Evolutionary conservation across 2,329 filamentous ascomycete genomes (phyloP), one percentile per base, ranked within the genome.

Genomic region (Fusarium sp.): DNA sequence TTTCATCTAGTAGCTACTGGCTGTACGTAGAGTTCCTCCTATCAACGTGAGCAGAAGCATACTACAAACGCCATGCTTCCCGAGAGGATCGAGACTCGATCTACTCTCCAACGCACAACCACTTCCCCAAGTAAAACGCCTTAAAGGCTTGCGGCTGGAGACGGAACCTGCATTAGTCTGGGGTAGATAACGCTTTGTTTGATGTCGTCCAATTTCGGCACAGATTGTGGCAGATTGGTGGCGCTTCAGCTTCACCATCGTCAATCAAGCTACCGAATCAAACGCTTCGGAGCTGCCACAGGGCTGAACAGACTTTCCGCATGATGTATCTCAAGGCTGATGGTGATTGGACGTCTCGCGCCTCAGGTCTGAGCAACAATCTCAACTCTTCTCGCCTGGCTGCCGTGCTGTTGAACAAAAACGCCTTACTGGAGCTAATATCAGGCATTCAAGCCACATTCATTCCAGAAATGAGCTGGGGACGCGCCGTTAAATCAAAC

Each of bases 141-240:
- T 36, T 35, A 34, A 46, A 40, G 31, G 31, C 29, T n/a, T 53
- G 45, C 46, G 38, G 46, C 50, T 50, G 29, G 26, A 40, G 5
- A 11, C 29, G 29, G 26, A 19, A 34, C 47, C 3, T 50, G 49
- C 40, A 51, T 53, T 65, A 49, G 53, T 10, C 46, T 3, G 10
- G 32, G 34, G 22, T 31, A 7, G 22, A 28, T n/a, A 36, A 22
- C 38, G 12, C 22, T 8, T 26, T 25, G 22, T 12, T 12, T 12
- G 39, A 9, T 13, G 46, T 19, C 22, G 22, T 32, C 19, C 43
- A 58, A 66, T 63, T 48, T 56, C 62, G 38, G 15, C n/a, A 25
- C 29, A 29, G 7, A 29, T 26, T n/a, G 22, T 24, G n/a, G 46
- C 36, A 70, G 70, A 65, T 70, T 68, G 50, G 68, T 70, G 68